Evolutionary conservation across 306 rosid genomes (phyloP).

Genomic region (Cajanus cajan): DNA sequence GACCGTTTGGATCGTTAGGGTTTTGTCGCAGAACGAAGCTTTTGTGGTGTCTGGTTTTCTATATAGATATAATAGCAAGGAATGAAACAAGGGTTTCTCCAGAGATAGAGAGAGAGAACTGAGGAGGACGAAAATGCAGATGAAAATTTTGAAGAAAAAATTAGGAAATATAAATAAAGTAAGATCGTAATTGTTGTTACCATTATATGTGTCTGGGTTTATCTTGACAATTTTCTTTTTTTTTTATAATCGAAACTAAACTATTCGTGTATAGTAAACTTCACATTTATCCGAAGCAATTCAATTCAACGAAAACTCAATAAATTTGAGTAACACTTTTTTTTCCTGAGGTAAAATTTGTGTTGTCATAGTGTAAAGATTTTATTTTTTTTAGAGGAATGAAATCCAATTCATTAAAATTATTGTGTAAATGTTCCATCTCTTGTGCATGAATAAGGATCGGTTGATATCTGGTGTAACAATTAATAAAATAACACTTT

Average conservation of each 20-base stretch:
- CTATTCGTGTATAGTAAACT: too few species aligned
- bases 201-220: not conserved
- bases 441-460: too few species aligned
- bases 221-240: not conserved
- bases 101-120: not conserved
- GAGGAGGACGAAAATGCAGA: conserved; percentile 2
- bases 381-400: too few species aligned
- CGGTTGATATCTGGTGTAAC: too few species aligned
- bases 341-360: too few species aligned
- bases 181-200: not conserved
- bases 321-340: not conserved
- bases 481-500: too few species aligned
- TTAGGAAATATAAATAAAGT: not conserved
- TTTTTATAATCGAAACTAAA: not conserved
- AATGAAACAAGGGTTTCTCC: conserved; percentile 39
- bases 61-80: conserved; percentile 15
- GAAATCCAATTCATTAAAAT: too few species aligned
- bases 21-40: conserved; percentile 24
- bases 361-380: too few species aligned
- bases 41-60: conserved; percentile 13
- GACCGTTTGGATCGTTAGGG: conserved; percentile 40
- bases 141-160: conserved; percentile 5
- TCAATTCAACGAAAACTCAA: not conserved
- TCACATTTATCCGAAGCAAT: too few species aligned
- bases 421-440: too few species aligned